Evolutionary conservation across 169 alveolate genomes (phyloP).

Genomic region (Cryptosporidium felis): DNA sequence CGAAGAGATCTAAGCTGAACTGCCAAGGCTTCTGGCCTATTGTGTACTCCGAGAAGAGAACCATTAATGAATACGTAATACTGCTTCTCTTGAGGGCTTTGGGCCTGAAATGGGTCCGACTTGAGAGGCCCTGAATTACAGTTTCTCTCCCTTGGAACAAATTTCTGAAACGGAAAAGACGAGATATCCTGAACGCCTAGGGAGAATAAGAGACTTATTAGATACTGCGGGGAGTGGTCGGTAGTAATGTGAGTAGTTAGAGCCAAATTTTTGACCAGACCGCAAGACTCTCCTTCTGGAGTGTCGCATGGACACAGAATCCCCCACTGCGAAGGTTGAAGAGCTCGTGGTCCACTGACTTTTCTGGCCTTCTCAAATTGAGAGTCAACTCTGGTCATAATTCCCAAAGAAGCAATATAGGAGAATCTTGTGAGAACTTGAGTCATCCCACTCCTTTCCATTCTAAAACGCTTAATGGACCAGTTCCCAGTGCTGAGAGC

Average conservation of each 20-base stretch:
- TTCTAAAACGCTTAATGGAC: slow-evolving; percentile 96
- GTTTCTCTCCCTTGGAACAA: not conserved
- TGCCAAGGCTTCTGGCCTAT: slow-evolving; percentile 88
- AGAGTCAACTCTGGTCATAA: slow-evolving; percentile 92
- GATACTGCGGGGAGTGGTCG: slow-evolving; percentile 87
- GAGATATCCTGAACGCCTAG: slow-evolving; percentile 83
- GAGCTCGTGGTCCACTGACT: slow-evolving; percentile 98
- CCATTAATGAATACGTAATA: slow-evolving; percentile 95
- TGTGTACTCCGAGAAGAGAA: slow-evolving; percentile 91
- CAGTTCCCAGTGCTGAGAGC: slow-evolving; percentile 99
- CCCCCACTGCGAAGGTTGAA: slow-evolving; percentile 99
- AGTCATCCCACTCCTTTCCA: slow-evolving; percentile 98
- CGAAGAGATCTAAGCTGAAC: slow-evolving; percentile 90
- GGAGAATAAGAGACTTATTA: slow-evolving; percentile 77
- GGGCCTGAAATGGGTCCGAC: slow-evolving; percentile 78
- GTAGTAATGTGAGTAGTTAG: slow-evolving; percentile 97
- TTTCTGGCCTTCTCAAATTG: slow-evolving; percentile 94
- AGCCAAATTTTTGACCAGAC: slow-evolving; percentile 97
- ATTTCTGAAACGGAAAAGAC: slow-evolving; percentile 73
- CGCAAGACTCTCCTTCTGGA: slow-evolving; percentile 99
- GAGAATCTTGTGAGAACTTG: slow-evolving; percentile 96
- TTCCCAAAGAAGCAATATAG: slow-evolving; percentile 95
- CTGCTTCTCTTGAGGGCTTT: slow-evolving; percentile 78
- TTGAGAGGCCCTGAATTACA: not conserved
- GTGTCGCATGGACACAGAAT: slow-evolving; percentile 99